Percentiles rank a stretch among this genome's conserved stretches.
Evolutionary conservation across 1,284 basidiomycete genomes (phyloP).

Genomic region (Earliella scabrosa): DNA sequence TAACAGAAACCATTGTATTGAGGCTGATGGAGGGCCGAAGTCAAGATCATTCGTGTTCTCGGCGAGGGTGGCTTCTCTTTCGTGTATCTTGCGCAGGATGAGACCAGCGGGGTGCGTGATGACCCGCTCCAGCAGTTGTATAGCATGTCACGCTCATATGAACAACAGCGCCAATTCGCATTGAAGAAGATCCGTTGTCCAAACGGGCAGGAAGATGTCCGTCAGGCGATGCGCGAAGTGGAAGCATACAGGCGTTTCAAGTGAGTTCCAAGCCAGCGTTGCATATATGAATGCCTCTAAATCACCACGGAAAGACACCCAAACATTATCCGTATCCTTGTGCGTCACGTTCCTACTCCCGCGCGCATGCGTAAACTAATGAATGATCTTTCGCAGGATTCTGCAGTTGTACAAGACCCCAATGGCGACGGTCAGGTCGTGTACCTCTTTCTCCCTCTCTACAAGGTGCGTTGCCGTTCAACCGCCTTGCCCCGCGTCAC

Average conservation of each 20-base stretch:
- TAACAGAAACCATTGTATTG: neutral
- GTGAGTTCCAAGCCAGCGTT: constrained; percentile 48
- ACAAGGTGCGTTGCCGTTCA: constrained; percentile 56
- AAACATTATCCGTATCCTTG: constrained; percentile 88
- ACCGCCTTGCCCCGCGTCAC: constrained; percentile 19
- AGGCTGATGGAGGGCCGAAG: constrained; percentile 39
- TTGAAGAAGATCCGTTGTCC: constrained; percentile 94
- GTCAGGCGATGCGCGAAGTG: constrained; percentile 88
- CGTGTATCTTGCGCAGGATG: constrained; percentile 91
- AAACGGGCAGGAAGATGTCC: constrained; percentile 80
- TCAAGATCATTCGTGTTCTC: constrained; percentile 87
- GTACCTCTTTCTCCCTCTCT: constrained; percentile 90
- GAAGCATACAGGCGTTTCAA: constrained; percentile 92
- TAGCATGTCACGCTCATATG: neutral
- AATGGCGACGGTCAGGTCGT: constrained; percentile 95
- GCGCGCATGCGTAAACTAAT: neutral
- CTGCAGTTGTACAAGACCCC: constrained; percentile 92
- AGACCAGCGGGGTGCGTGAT: constrained; percentile 69
- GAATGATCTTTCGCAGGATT: constrained; percentile 61
- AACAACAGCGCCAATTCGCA: constrained; percentile 79
- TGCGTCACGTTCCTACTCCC: constrained; percentile 33
- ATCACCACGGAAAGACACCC: constrained; percentile 61
- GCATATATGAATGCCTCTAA: constrained; percentile 1
- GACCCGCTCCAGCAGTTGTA: neutral
- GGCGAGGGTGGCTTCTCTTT: constrained; percentile 97